Conservation (phyloP, 345 rosid genomes). For the Fremontodendron californicum region DNA sequence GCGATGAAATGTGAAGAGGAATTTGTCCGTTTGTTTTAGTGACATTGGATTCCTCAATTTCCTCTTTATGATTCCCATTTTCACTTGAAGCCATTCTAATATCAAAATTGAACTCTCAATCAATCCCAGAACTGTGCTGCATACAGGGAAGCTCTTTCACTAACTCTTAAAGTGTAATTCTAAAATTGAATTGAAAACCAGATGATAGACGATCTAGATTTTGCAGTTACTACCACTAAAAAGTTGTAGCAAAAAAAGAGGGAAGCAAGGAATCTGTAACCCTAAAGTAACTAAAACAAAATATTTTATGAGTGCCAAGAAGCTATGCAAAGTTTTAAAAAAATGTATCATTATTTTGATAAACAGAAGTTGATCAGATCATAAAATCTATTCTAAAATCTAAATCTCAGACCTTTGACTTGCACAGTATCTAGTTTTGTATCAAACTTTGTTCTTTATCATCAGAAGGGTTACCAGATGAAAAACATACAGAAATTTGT, state of each 20-base stretch:
- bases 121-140: neutral
- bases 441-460: neutral
- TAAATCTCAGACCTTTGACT: conserved; percentile 14
- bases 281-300: neutral
- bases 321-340: neutral
- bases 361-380: neutral
- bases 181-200: neutral
- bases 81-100: conserved; percentile 38
- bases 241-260: neutral
- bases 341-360: neutral
- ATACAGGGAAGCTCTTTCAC: neutral
- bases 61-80: conserved; percentile 33
- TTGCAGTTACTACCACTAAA: neutral
- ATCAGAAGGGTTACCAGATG: neutral
- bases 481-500: neutral
- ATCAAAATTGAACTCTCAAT: conserved; percentile 11
- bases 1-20: conserved; percentile 46
- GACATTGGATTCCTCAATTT: conserved; percentile 42
- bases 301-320: neutral
- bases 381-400: neutral
- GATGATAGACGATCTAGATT: neutral
- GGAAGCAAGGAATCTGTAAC: neutral
- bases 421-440: neutral
- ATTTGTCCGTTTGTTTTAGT: conserved; percentile 18
- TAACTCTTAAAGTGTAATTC: neutral